Percentiles rank a stretch among this genome's conserved stretches.
These are phyloP conservation scores for Solanum habrochaites DNA, from an alignment of 257 asterid species.

Conservation along the genomic window DNA sequence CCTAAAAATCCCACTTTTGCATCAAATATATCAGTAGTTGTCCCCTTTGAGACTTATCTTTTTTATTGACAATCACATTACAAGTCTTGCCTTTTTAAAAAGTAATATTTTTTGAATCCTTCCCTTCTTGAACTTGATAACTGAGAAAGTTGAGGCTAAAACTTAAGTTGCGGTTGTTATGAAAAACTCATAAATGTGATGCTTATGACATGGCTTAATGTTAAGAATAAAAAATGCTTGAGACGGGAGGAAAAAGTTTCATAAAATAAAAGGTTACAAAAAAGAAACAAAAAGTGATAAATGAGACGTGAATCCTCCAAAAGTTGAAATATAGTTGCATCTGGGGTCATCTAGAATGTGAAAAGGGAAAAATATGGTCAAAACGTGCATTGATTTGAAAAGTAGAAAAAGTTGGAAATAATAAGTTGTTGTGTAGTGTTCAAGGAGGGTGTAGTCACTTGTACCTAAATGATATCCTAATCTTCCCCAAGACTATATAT, in stretches of 20 bases:
- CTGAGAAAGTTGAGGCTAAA: neutral
- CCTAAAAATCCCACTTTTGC: neutral
- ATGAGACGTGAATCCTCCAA: neutral
- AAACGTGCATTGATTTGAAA: neutral
- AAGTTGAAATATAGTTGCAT: neutral
- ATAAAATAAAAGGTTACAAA: too few relatives aligned
- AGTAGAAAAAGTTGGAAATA: too few relatives aligned
- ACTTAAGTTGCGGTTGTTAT: neutral
- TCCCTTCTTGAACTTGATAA: neutral
- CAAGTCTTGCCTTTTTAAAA: too few relatives aligned
- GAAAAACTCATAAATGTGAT: neutral
- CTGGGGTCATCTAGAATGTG: too few relatives aligned
- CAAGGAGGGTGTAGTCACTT: neutral
- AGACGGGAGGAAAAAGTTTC: neutral
- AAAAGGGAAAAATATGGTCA: neutral
- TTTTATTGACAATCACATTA: too few relatives aligned
- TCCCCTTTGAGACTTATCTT: neutral
- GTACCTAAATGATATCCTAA: neutral
- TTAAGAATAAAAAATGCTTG: too few relatives aligned
- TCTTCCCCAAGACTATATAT: neutral
- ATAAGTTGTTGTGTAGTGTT: neutral
- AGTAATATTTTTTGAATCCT: too few relatives aligned
- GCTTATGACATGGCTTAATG: too few relatives aligned
- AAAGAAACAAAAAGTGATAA: neutral
- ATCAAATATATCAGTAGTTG: neutral